Evolutionary conservation across 441 rosid species (phyloP), one percentile per base, ranked within the genome.

Genomic region (Corymbia citriodora): DNA sequence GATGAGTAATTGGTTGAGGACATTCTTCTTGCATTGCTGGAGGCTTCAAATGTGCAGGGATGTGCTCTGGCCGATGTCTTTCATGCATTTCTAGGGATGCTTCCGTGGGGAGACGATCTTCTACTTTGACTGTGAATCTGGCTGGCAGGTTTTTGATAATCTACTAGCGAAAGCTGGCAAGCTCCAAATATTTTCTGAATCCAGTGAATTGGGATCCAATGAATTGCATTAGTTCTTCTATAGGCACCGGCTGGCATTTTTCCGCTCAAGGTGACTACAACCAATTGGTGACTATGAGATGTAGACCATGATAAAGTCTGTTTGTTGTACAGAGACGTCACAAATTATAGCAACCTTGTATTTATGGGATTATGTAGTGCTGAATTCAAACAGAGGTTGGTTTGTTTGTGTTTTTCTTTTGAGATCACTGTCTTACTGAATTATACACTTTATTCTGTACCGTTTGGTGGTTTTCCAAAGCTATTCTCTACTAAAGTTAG

Each of bases 261-360:
- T 68, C 61, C 92, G 52, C 90, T 89, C 90, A 91, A 93, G 94
- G 93, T 93, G 95, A 94, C 94, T 91, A 88, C 91, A 90, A 91
- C 88, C 92, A 70, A 90, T 89, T 90, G 95, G 93, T 90, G 90
- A 91, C 91, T 91, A 89, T 88, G 90, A 90, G 91, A 92, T 90
- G 89, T 91, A 89, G 89, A 92, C 85, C 57, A 82, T 89, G 90
- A 87, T 88, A 91, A 92, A 92, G 92, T 90, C 92, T 92, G 90
- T 92, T 90, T 92, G 79, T 89, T 94, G 94, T 95, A 93, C 92
- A 92, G 94, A 93, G 93, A 91, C 92, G 88, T 93, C 93, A 88
- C 90, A 88, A 89, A 90, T 91, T 91, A 93, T 65, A 54, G 87
- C 91, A 92, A 91, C 85, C 92, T 93, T 94, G 93, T 94, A 91